These are phyloP conservation scores for Streptanthus diversifolius DNA, from an alignment of 345 rosid species.

Conservation along the genomic window DNA sequence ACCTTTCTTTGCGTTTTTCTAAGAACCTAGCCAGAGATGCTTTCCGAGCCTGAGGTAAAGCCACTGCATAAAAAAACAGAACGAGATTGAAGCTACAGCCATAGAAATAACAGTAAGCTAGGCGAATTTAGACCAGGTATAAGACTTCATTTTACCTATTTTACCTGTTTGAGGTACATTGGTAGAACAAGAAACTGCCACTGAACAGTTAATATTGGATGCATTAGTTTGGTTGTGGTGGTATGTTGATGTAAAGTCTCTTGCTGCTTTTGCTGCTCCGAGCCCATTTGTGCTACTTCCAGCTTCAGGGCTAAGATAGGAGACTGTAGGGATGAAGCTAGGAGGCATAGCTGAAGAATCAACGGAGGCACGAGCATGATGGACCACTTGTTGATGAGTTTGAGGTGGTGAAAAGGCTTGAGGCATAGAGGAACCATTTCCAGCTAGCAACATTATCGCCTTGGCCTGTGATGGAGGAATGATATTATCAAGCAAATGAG, in stretches of 20 bases:
- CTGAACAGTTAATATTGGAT: conserved; percentile 35
- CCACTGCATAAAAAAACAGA: conserved; percentile 36
- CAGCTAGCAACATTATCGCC: conserved; percentile 75
- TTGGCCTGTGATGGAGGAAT: conserved; percentile 51
- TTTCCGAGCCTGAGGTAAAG: conserved; percentile 76
- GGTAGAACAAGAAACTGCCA: conserved; percentile 16
- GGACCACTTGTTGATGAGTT: conserved; percentile 36
- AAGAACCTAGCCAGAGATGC: conserved; percentile 82
- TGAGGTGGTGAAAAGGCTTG: conserved; percentile 32
- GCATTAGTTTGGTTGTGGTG: conserved; percentile 32
- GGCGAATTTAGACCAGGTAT: background rate
- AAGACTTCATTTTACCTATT: conserved; percentile 36
- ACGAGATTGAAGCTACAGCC: background rate
- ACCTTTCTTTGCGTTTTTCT: conserved; percentile 87
- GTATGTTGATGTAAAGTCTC: conserved; percentile 34
- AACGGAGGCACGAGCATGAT: conserved; percentile 39
- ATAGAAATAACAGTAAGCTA: background rate
- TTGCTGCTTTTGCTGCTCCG: conserved; percentile 23
- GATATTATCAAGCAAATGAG: conserved; percentile 24
- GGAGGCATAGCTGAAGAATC: conserved; percentile 39
- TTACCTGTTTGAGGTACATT: conserved; percentile 49
- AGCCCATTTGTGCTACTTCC: conserved; percentile 41
- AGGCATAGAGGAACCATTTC: conserved; percentile 49
- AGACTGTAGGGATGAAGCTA: conserved; percentile 44
- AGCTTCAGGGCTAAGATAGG: conserved; percentile 41